Evolutionary conservation across 805 yeast species (phyloP), one percentile per base, ranked within the genome.

Genomic region (Kazachstania martiniae): DNA sequence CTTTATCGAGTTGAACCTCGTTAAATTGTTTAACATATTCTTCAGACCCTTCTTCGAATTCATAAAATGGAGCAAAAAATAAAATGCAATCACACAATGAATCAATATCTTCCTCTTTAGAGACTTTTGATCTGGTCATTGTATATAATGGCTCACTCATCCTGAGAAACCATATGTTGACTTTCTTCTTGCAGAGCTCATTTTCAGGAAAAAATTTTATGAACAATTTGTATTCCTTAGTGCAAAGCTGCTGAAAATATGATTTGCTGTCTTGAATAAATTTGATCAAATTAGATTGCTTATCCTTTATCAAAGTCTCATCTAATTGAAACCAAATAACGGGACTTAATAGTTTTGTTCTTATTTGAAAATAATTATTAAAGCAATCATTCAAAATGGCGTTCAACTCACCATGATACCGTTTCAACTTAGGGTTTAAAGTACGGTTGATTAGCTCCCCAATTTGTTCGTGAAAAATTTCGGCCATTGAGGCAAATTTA

Each of bases 141-240:
- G 82, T 89, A 46, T 86, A 81, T 17, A 87, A 58, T 0, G 95
- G 91, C 23, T 85, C 95, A 21, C 83, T 63, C 3, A 85, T 44
- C 16, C 64, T 66, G 28, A 68, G 70, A 38, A 81, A 69, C 75
- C 83, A 84, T 5, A 59, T 56, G 35, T 70, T 68, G 29, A 82
- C 51, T 15, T 48, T 46, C 31, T 50, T 36, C 15, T 31, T 52
- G 36, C 47, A 68, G 58, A 56, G 25, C 34, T 63, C 58, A 3
- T 40, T 47, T 30, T 53, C 57, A 3, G 52, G 51, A 49, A 83
- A 80, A 22, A 78, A 66, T 25, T 60, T 56, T 25, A 57, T 58
- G 51, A 80, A 86, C 5, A 84, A 53, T 0, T 59, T 61, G 42
- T 62, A 63, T 47, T 86, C 96, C 35, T 68, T 74, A 21, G 65